A percentile compares a stretch with the other conserved stretches of the same genome.
Evolutionary conservation across 208 protist genomes (phyloP).

Genomic region (Cochliopodium minus): DNA sequence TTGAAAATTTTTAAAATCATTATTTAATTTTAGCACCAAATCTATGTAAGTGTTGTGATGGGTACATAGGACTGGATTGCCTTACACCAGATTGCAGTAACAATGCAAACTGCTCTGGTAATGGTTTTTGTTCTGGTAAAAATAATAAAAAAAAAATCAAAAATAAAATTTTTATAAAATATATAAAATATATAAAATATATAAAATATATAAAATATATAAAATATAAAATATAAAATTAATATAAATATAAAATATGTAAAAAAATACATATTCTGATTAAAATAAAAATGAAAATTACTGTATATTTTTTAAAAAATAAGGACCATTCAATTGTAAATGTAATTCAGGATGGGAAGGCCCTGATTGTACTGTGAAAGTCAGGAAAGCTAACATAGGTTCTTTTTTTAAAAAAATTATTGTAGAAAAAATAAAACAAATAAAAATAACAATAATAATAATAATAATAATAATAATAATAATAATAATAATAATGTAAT

Average conservation of each 20-base stretch:
- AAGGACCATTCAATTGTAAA: neutral
- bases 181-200: conserved; percentile 8
- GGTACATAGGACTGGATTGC: too few species aligned
- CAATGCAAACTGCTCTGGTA: too few species aligned
- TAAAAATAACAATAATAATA: neutral
- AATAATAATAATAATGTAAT: conserved; percentile 10
- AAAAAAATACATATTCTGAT: neutral
- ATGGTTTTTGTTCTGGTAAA: too few species aligned
- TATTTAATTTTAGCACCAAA: too few species aligned
- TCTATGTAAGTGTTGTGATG: too few species aligned
- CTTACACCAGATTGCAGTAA: too few species aligned
- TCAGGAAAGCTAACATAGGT: neutral
- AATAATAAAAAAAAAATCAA: conserved; percentile 12
- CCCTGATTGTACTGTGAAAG: neutral
- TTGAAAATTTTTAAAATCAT: too few species aligned
- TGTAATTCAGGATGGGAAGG: neutral
- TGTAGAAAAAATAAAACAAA: neutral
- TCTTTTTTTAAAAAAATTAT: neutral
- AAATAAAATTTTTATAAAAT: conserved; percentile 10
- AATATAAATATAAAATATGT: neutral
- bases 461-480: conserved; percentile 1
- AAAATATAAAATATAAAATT: conserved; percentile 7
- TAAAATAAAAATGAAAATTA: neutral
- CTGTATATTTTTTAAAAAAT: neutral
- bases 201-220: conserved; percentile 14